Evolutionary conservation across 495 filamentous ascomycete genomes (phyloP), one percentile per base, ranked within the genome.

Genomic region (Hypoxylon fragiforme): DNA sequence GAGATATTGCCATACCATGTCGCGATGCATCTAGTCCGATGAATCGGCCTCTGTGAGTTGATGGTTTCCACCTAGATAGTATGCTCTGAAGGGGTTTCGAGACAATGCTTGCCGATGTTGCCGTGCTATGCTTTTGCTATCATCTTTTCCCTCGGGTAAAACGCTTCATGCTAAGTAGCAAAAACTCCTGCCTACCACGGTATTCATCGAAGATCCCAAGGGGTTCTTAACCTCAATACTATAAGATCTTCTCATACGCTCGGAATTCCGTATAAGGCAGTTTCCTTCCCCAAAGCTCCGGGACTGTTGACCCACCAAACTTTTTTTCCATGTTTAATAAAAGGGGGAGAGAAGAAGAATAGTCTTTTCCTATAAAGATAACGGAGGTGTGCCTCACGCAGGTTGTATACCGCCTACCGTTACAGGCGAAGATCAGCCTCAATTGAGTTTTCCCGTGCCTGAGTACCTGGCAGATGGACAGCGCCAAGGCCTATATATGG

Each of bases 381-480:
- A 56, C 57, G 57, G 57, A 61, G 20, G 51, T 52, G 43, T 37
- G 12, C 26, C 20, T 47, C 16, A 52, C 52, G 51, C 36, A 48
- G 42, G 46, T 24, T 37, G 51, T 16, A 51, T 35, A 42, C 42
- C 32, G 57, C 46, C 57, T 55, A 51, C 57, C 55, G 47, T 37
- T 62, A 57, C 44, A 57, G 58, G 58, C 30, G 47, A 62, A 62
- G 58, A 62, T 62, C 58, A 52, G 58, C 58, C 58, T 56, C 21
- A 57, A 62, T 57, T 57, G 52, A 57, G 32, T 57, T 57, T 19
- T 49, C 53, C 58, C 58, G 48, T 50, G 52, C 48, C 48, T 57
- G 52, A 24, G 57, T 62, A 16, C 58, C 58, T 62, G 52, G 52
- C 52, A 62, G 58, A 49, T 49, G 52, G 52, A 24, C 38, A 28